Conservation (phyloP, 169 alveolate species). For the Theileria annulata region DNA sequence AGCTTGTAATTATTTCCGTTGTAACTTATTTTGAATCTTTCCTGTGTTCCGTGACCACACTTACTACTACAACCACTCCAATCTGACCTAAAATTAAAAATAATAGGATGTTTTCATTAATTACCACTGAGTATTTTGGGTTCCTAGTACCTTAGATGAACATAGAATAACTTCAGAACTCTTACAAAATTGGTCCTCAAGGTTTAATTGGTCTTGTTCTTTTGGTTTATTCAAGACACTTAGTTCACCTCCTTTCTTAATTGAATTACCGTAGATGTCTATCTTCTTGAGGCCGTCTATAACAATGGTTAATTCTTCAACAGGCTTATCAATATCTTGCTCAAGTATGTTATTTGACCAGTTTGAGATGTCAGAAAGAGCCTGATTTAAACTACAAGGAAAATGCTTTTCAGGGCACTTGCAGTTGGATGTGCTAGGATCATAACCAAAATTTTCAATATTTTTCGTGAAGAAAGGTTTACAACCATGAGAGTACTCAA, state of each 20-base stretch:
- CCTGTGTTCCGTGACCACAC: slow-evolving; percentile 55
- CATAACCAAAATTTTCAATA: slow-evolving; percentile 30
- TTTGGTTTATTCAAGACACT: neutral
- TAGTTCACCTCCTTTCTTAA: slow-evolving; percentile 3
- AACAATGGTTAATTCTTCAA: slow-evolving; percentile 19
- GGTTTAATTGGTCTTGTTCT: neutral
- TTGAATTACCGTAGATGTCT: neutral
- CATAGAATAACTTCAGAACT: slow-evolving; percentile 43
- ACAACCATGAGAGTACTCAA: slow-evolving; percentile 29
- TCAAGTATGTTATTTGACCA: slow-evolving; percentile 27
- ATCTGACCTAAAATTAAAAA: slow-evolving; percentile 33
- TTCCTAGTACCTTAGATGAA: neutral
- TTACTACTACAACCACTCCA: slow-evolving; percentile 63
- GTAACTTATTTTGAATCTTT: slow-evolving; percentile 39
- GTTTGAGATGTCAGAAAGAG: slow-evolving; percentile 14
- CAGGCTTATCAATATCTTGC: neutral
- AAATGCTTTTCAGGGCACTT: slow-evolving; percentile 26
- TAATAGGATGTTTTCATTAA: neutral
- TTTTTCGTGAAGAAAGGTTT: slow-evolving; percentile 24
- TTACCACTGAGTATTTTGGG: neutral
- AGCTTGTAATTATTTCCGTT: slow-evolving; percentile 16
- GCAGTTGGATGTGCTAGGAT: slow-evolving; percentile 38
- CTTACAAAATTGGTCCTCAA: slow-evolving; percentile 20
- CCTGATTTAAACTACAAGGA: slow-evolving; percentile 37
- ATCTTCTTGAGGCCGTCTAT: slow-evolving; percentile 15